Base-by-base conservation (phyloP, 1,284 basidiomycete genomes). In the Sporisorium reilianum region DNA sequence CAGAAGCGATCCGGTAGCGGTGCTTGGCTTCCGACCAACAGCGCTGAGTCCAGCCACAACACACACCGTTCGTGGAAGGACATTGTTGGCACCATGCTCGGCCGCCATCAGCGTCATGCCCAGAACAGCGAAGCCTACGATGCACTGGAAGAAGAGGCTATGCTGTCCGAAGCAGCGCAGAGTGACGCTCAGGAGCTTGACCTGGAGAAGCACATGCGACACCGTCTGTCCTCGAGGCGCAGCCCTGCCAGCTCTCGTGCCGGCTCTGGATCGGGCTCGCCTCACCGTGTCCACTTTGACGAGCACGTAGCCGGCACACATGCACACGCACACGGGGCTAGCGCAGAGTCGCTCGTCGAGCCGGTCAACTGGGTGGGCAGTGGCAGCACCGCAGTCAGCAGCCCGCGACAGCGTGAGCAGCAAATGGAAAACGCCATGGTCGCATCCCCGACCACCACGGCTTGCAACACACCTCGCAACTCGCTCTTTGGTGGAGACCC, bases 391-490 rank as follows among this genome's bases (percentile, higher is more conserved):
- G 56, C 52, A 2, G 66, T 64, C 40, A 59, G 57, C 46, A 36
- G 36, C 18, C 36, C 26, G 4, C 18, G 38, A 26, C 23, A 40
- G 11, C 23, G 25, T 20, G 54, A 48, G 22, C 51, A 54, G 25
- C 52, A 38, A 12, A 41, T n/a, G 6, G 59, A 55, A 14, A 42
- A 42, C 34, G 36, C 45, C 20, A 25, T 73, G 51, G 57, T 64
- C 10, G 51, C 75, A 5, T 73, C 70, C 3, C 75, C 75, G 11
- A 68, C 75, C 11, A 77, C 65, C 3, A 78, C 76, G 2, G 60
- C 60, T 23, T 76, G 72, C 60, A 73, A 78, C 61, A 73, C 73
- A 10, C 76, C 76, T 1, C 59, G 75, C 28, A 68, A 58, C 40
- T 72, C 65, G 12, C 50, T 61, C 26, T 59, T 78, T 41, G 64